Percentiles rank a stretch among this genome's conserved stretches.
phyloP scores from a whole-genome alignment of 2,329 filamentous ascomycete species.

The Exophiala sideris region DNA sequence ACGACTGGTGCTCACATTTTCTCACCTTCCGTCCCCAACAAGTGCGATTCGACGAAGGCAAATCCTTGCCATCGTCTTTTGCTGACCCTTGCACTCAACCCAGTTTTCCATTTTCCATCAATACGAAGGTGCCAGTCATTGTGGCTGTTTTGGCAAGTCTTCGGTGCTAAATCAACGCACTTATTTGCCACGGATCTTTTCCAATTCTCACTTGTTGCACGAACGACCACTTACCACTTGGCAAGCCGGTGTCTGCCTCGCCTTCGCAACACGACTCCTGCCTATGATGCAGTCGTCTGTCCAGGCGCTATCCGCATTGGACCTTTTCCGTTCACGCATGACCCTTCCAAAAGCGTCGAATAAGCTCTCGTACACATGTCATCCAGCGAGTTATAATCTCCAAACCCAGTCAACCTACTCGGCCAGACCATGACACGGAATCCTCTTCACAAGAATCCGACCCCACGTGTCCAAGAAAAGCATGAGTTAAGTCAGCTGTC shows the following conservation, averaged over 20 bases:
- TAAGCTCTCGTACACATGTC: not conserved
- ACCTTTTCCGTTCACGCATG: conserved; percentile 5
- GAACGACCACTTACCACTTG: not conserved
- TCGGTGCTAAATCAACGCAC: not conserved
- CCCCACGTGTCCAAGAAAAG: conserved; percentile 6
- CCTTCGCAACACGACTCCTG: conserved; percentile 1
- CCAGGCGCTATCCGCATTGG: conserved; percentile 16
- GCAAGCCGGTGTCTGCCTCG: conserved; percentile 7
- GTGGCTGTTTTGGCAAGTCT: not conserved
- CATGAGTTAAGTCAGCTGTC: conserved; percentile 9
- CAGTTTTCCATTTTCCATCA: not conserved
- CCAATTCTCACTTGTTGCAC: not conserved
- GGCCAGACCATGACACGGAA: not conserved
- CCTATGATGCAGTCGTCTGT: conserved; percentile 16
- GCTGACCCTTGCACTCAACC: not conserved
- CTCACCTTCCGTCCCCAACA: not conserved
- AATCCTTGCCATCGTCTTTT: not conserved
- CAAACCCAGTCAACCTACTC: not conserved
- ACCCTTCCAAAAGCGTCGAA: conserved; percentile 7
- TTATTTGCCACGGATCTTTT: not conserved
- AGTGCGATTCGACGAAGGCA: not conserved
- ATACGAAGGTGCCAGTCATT: conserved; percentile 10
- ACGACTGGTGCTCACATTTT: conserved; percentile 7
- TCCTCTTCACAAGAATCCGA: not conserved
- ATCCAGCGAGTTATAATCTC: conserved; percentile 7